phyloP scores from a whole-genome alignment of 495 filamentous ascomycete species.

The Aspergillus ellipticus region DNA sequence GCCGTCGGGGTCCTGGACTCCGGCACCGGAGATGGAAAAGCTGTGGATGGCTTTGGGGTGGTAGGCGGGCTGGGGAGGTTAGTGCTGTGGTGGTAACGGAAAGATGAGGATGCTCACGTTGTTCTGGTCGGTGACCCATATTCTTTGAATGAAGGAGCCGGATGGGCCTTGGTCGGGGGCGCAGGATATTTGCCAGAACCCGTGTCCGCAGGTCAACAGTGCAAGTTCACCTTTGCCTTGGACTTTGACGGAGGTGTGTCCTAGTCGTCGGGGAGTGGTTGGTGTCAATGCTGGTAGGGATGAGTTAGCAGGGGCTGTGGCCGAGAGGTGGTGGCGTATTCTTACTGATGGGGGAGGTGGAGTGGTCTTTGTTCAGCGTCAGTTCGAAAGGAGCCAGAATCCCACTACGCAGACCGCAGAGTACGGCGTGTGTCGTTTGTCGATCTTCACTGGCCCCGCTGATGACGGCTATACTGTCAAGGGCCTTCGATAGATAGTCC shows the following conservation, averaged over 20 bases:
- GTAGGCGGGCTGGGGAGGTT: conserved; percentile 36
- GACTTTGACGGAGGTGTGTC: conserved; percentile 37
- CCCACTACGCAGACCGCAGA: conserved; percentile 45
- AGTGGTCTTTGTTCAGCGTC: conserved; percentile 12
- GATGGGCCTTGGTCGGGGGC: conserved; percentile 14
- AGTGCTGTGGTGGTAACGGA: neutral
- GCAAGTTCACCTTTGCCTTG: conserved; percentile 26
- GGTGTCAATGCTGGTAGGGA: conserved; percentile 27
- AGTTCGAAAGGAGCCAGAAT: conserved; percentile 37
- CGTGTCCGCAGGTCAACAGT: conserved; percentile 37
- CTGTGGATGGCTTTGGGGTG: conserved; percentile 32
- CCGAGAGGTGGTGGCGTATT: neutral
- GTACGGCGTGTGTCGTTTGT: conserved; percentile 20
- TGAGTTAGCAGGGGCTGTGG: neutral
- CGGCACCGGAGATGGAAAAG: conserved; percentile 25
- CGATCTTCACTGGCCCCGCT: conserved; percentile 6
- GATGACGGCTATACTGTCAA: conserved; percentile 36
- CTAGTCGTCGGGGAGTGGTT: conserved; percentile 24
- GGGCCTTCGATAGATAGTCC: conserved; percentile 34
- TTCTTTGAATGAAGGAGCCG: conserved; percentile 28
- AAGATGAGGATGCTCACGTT: conserved; percentile 29
- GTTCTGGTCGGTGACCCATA: conserved; percentile 46
- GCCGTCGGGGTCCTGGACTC: conserved; percentile 9
- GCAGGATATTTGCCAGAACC: conserved; percentile 39
- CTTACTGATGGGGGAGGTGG: conserved; percentile 26